Evolutionary conservation across 805 yeast species (phyloP).

Genomic region (Trichomonascus vanleenenianus): DNA sequence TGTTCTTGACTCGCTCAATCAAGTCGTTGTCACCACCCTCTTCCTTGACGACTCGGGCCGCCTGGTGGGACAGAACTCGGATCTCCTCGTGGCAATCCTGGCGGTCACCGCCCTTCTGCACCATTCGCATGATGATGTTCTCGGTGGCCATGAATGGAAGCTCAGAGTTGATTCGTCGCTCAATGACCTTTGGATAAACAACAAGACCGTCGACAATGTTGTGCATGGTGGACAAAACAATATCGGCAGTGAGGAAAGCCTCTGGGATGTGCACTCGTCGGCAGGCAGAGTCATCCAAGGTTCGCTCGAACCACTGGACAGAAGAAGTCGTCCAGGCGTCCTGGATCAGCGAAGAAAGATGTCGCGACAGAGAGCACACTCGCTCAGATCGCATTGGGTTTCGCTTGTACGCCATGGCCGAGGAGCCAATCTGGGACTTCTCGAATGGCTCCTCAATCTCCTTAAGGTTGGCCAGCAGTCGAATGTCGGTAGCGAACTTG

Average conservation of each 20-base stretch:
- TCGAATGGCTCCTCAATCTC: constrained; percentile 98
- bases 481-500: constrained; percentile 94
- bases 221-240: constrained; percentile 76
- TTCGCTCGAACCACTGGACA: constrained; percentile 99
- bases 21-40: constrained; percentile 98
- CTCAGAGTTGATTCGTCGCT: constrained; percentile 89
- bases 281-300: constrained; percentile 95
- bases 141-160: constrained; percentile 99
- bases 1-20: constrained; percentile 75
- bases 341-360: constrained; percentile 80
- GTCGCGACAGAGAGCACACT: constrained; percentile 97
- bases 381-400: constrained; percentile 99
- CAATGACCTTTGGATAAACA: constrained; percentile 97
- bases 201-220: constrained; percentile 94
- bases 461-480: constrained; percentile 91
- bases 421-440: constrained; percentile 95
- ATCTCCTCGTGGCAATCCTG: constrained; percentile 98
- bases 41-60: constrained; percentile 93
- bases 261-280: constrained; percentile 95
- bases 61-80: constrained; percentile 94
- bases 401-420: constrained; percentile 99
- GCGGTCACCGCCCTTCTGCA: constrained; percentile 93
- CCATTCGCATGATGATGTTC: constrained; percentile 99
- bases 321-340: constrained; percentile 96
- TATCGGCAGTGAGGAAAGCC: constrained; percentile 94